Conservation (phyloP, 2,329 filamentous ascomycete species). For the Colletotrichum sp. region DNA sequence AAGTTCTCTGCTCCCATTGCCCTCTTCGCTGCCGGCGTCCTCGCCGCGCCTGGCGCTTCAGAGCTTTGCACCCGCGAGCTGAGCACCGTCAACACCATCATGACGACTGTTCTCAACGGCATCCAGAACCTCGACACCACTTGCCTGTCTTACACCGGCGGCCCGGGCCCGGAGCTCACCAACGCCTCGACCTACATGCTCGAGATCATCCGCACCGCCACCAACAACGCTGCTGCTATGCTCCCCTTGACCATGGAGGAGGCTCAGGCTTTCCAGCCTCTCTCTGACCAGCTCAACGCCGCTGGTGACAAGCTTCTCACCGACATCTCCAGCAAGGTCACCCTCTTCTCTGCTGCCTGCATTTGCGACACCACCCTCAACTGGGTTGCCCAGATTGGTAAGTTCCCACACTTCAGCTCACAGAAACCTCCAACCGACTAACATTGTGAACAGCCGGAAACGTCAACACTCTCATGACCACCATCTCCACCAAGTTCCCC, state of each 20-base stretch:
- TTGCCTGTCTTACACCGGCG: constrained; percentile 2
- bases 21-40: constrained; percentile 12
- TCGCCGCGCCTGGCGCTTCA: background rate
- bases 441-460: background rate
- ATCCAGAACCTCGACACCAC: constrained; percentile 7
- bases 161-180: constrained; percentile 5
- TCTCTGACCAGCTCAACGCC: constrained; percentile 18
- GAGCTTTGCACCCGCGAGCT: constrained; percentile 10
- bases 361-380: constrained; percentile 5
- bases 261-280: constrained; percentile 20
- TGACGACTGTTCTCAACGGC: constrained; percentile 17
- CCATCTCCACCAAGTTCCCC: constrained; percentile 21
- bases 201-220: constrained; percentile 14
- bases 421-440: background rate
- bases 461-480: constrained; percentile 18
- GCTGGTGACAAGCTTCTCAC: constrained; percentile 18
- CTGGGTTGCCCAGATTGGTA: constrained; percentile 18
- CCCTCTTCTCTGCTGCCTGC: background rate
- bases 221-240: constrained; percentile 12
- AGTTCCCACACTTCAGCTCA: rapidly evolving
- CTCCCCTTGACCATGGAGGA: constrained; percentile 12
- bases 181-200: constrained; percentile 4
- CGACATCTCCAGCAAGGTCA: constrained; percentile 4
- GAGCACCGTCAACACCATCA: constrained; percentile 17
- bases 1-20: constrained; percentile 7